Base-by-base conservation (phyloP, 352 stramenopile genomes). In the Globisporangium paddicum region DNA sequence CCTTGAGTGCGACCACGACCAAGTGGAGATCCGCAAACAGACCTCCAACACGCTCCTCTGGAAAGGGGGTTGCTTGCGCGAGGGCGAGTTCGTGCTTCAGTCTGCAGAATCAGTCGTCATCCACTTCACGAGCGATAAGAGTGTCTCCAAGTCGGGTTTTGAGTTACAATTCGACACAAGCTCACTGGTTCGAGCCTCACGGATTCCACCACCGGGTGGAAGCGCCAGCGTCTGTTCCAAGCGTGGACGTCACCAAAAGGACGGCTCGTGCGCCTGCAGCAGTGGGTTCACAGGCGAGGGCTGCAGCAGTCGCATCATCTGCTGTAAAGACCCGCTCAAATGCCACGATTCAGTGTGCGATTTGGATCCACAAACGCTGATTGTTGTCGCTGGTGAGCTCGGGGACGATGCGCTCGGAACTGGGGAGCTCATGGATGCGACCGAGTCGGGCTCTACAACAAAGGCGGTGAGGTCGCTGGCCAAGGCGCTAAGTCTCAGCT, bases 1-100 rank as follows among this genome's bases (percentile, higher is more conserved):
- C 30, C 69, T 88, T 2, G 81, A 91, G 50, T 89, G 81, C 32
- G 75, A 91, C 41, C 79, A 91, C 44, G 81, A 91, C 51, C 58
- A 59, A 0, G 41, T 91, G 14, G 64, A 65, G n/a, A 72, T 91
- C n/a, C 54, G 71, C 19, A 66, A 75, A 14, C 38, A 40, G 3
- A 34, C 44, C 6, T 71, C 78, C 7, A n/a, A 41, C 1, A 32
- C 47, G 10, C 38, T 68, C 4, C 52, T 88, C 21, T 91, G 81
- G 81, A 64, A 66, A 50, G 81, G 81, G 11, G 81, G 81, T 0
- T 89, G 81, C 55, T 41, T 60, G 9, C 73, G 81, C 21, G 49
- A 45, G 9, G 69, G 65, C 0, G 57, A 47, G 0, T 91, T 91
- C 45, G 21, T 79, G 0, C 60, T 76, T 19, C 80, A 86, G 62